Conservation (phyloP, 345 rosid genomes). For the Chamaenerion angustifolium region DNA sequence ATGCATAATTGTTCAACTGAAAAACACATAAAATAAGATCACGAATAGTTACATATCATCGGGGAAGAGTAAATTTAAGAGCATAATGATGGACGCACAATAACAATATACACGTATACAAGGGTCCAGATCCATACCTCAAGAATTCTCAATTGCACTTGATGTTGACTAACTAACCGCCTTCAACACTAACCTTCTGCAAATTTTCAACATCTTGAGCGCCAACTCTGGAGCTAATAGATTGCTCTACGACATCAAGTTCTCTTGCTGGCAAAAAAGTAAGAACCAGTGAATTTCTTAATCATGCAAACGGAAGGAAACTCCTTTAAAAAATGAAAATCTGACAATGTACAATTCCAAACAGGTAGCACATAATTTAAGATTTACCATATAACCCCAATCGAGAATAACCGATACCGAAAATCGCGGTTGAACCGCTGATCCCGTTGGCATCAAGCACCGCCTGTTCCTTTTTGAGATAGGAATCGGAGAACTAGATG, state of each 20-base stretch:
- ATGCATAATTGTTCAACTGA: constrained; percentile 67
- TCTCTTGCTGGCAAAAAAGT: constrained; percentile 15
- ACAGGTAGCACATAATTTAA: too few relatives aligned
- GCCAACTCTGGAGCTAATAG: constrained; percentile 31
- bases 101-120: too few relatives aligned
- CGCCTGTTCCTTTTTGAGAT: constrained; percentile 44
- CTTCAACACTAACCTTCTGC: constrained; percentile 32
- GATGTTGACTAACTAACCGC: constrained; percentile 53
- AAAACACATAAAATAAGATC: not conserved
- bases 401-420: constrained; percentile 23
- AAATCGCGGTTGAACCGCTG: constrained; percentile 16
- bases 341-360: not conserved
- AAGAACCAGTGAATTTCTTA: not conserved
- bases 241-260: constrained; percentile 60
- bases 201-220: constrained; percentile 32
- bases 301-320: not conserved
- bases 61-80: too few relatives aligned
- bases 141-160: constrained; percentile 55
- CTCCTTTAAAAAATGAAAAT: not conserved
- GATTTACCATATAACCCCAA: constrained; percentile 2
- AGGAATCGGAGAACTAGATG: constrained; percentile 21
- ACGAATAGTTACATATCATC: not conserved
- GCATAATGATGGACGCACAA: not conserved
- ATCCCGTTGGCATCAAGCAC: constrained; percentile 15
- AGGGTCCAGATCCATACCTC: constrained; percentile 31